These are phyloP conservation scores for Posidonia australis DNA, from an alignment of 106 monocot genomes.

Conservation along the genomic window DNA sequence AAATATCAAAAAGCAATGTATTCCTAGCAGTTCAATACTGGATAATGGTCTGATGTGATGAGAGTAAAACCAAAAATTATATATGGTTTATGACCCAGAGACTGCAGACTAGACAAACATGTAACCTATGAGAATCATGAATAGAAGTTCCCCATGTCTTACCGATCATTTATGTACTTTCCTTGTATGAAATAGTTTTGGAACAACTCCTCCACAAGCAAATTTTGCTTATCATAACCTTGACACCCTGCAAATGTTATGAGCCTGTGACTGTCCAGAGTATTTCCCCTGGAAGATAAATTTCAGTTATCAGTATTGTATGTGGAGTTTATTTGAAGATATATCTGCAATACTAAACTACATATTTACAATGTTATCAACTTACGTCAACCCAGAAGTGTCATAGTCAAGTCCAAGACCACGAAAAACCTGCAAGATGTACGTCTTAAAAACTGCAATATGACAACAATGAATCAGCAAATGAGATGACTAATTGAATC, in stretches of 20 bases:
- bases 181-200: conserved; percentile 60
- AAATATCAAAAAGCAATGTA: too few species aligned
- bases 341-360: neutral
- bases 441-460: neutral
- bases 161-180: conserved; percentile 81
- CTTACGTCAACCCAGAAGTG: conserved; percentile 67
- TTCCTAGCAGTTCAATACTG: too few species aligned
- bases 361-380: neutral
- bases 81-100: too few species aligned
- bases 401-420: conserved; percentile 73
- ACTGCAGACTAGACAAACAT: too few species aligned
- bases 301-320: neutral
- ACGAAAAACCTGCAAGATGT: conserved; percentile 44
- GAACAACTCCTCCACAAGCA: conserved; percentile 73
- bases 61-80: neutral
- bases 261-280: conserved; percentile 84
- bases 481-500: neutral
- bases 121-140: too few species aligned
- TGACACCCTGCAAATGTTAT: conserved; percentile 66
- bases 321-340: neutral
- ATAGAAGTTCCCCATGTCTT: conserved; percentile 8
- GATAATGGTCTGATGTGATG: neutral
- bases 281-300: conserved; percentile 53
- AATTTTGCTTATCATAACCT: conserved; percentile 75
- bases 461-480: neutral